A percentile compares a stretch with the other conserved stretches of the same genome.
phyloP scores from a whole-genome alignment of 352 stramenopile species.

The Phytophthora crassamura region DNA sequence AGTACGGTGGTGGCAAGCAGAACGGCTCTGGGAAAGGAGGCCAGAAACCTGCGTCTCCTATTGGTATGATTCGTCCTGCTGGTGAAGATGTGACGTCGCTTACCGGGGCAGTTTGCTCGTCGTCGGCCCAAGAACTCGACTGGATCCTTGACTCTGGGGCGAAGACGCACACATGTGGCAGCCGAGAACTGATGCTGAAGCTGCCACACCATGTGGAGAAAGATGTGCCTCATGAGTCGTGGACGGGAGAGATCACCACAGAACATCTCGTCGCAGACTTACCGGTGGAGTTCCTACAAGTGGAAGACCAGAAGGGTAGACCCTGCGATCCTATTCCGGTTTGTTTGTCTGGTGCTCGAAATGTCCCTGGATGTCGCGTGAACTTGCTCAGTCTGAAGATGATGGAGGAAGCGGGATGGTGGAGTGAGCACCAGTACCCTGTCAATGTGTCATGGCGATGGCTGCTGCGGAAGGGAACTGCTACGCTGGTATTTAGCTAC shows the following conservation, averaged over 20 bases:
- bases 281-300: not conserved
- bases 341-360: slow-evolving; percentile 1
- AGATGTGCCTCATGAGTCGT: slow-evolving; percentile 6
- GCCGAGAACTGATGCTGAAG: not conserved
- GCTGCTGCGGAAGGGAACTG: not conserved
- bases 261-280: slow-evolving; percentile 3
- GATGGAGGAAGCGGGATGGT: slow-evolving; percentile 5
- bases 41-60: not conserved
- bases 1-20: no score
- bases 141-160: slow-evolving; percentile 5
- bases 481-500: not conserved
- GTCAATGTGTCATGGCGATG: not conserved
- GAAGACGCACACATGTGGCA: not conserved
- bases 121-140: not conserved
- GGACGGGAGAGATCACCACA: slow-evolving; percentile 1
- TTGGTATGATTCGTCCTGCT: not conserved
- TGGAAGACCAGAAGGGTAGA: slow-evolving; percentile 2
- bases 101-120: not conserved
- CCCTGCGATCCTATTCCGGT: not conserved
- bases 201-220: slow-evolving; percentile 2
- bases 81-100: not conserved
- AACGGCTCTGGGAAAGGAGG: no score
- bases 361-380: slow-evolving; percentile 4
- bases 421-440: not conserved
- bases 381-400: slow-evolving; percentile 8